phyloP scores from a whole-genome alignment of 306 rosid species.

The Prunus persica region Prunus_persica_NCBIv2 NC_034010.1:23088001-23088500 shows the following conservation, averaged over 20 bases:
- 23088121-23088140: too few species aligned
- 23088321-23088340: background rate
- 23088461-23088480: too few species aligned
- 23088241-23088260: background rate
- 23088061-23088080: too few species aligned
- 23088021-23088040: too few species aligned
- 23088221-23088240: conserved; percentile 75
- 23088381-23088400: background rate
- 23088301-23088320: background rate
- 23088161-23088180: background rate
- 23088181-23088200: conserved; percentile 61
- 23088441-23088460: too few species aligned
- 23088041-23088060: too few species aligned
- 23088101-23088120: too few species aligned
- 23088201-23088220: conserved; percentile 78
- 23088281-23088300: background rate
- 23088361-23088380: background rate
- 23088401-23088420: conserved; percentile 5
- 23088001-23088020: too few species aligned
- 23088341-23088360: background rate
- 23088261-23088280: background rate
- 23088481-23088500: background rate
- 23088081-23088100: too few species aligned
- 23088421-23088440: background rate
- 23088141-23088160: too few species aligned